Base-by-base conservation (phyloP, 169 alveolate species). In the Cryptosporidium andersoni region DNA sequence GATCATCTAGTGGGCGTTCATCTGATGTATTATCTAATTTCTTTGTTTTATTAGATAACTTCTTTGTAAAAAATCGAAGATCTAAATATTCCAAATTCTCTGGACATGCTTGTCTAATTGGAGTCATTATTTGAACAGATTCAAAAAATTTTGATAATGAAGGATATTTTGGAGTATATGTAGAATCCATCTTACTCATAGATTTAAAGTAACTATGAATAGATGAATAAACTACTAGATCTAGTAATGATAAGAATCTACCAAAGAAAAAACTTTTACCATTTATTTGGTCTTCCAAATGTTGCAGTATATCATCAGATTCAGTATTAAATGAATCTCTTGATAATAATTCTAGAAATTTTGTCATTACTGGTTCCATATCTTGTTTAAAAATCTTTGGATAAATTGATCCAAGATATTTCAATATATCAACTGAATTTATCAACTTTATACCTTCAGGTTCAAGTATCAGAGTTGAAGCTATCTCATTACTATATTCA, bases 21-120 rank as follows among this genome's bases (percentile, higher is more conserved):
- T 53, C 42, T 51, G 9, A 40, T 25, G 37, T 3, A 39, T 6
- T 12, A 6, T 8, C 14, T 25, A 37, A 58, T 43, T 56, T 58
- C 37, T 58, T 74, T 56, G 55, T 68, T 45, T 56, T 74, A 34
- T 42, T 40, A 4, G 40, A 64, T 39, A 66, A 52, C 34, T 74
- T 74, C 68, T 58, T 74, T 52, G 55, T 58, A 11, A 74, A 74
- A 43, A 74, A 74, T 16, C 68, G 62, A 34, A 74, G 36, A 48
- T 74, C 85, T 37, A 74, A 43, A 48, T 74, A 74, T 4, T 14
- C 42, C 8, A 74, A 45, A 25, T 45, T 9, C 2, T 74, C 85
- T 4, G 85, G 67, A 25, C 85, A 74, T 25, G 85, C 55, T 36
- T 74, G 85, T 58, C 85, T 74, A 4, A 74, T 49, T 60, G 25